Base-by-base conservation (phyloP, 306 rosid species). In the Cicer yamashitae region DNA sequence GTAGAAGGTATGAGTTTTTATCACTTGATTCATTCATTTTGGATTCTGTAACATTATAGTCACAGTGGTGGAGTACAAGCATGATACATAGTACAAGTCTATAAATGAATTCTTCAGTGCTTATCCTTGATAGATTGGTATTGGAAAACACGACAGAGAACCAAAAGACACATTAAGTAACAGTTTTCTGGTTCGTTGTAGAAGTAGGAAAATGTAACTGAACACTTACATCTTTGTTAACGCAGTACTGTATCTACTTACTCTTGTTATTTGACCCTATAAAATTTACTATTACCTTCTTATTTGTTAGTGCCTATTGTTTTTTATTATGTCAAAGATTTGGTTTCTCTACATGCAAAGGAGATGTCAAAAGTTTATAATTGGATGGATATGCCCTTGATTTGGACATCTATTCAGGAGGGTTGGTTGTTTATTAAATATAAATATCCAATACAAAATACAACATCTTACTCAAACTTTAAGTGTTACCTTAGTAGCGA, bases 1-100 rank as follows among this genome's bases (percentile, higher is more conserved):
- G 81, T 70, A 10, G 80, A 85, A 79, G 94, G 97, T 91, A 77
- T 82, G 71, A 34, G 30, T 64, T 63, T 10, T 61, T 8, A 53
- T 38, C 59, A 40, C n/a, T 79, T 34, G 60, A 45, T 74, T 67
- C 38, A 12, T 69, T 72, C 44, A 53, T 48, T 71, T 30, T 30
- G 34, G 34, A 30, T 30, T 71, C 22, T 13, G 1, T 51, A 6
- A 37, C 37, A 40, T 5, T 25, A 6, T 40, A 68, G 69, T 73
- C 14, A 10, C 7, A 30, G 34, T 11, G 15, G 13, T 18, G 34
- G 53, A 54, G 7, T 54, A 44, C 34, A 30, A 57, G 44, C 41
- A 37, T n/a, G 47, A 14, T 58, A 3, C 34, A 30, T 30, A 5
- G 11, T 50, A 13, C 11, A 54, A 62, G 50, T 54, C 50, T 70